Conservation (phyloP, 169 alveolate species). For the Plasmodium reichenowi region DNA sequence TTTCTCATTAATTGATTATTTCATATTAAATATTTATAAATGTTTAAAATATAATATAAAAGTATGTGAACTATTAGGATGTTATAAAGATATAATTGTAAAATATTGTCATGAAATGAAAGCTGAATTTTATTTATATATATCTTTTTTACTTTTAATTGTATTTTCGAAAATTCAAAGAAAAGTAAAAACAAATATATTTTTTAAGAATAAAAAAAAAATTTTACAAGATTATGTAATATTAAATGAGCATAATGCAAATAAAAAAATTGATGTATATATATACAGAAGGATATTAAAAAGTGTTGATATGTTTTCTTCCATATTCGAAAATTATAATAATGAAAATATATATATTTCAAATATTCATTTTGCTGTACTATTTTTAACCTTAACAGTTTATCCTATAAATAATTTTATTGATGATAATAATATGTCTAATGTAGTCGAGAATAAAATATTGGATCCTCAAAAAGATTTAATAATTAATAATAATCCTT, state of each 20-base stretch:
- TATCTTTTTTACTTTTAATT: slow-evolving; percentile 62
- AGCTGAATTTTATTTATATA: slow-evolving; percentile 57
- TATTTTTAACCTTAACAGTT: slow-evolving; percentile 24
- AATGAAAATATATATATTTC: slow-evolving; percentile 8
- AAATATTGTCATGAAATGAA: slow-evolving; percentile 32
- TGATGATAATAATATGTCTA: background rate
- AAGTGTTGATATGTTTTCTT: slow-evolving; percentile 47
- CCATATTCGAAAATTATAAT: slow-evolving; percentile 25
- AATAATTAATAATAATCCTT: background rate
- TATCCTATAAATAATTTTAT: slow-evolving; percentile 37
- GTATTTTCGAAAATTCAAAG: slow-evolving; percentile 28
- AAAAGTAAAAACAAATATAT: slow-evolving; percentile 21
- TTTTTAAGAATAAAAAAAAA: slow-evolving; percentile 39
- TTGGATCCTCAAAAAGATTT: background rate
- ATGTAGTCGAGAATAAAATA: background rate
- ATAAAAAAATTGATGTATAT: slow-evolving; percentile 33
- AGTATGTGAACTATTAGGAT: slow-evolving; percentile 15
- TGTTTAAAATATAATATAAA: slow-evolving; percentile 46
- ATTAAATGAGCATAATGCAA: slow-evolving; percentile 12
- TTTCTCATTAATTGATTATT: slow-evolving; percentile 74
- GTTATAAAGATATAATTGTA: slow-evolving; percentile 58
- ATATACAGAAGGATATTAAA: slow-evolving; percentile 50
- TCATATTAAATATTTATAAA: slow-evolving; percentile 42
- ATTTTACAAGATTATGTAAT: slow-evolving; percentile 24
- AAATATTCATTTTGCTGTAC: slow-evolving; percentile 44